Percentiles rank a stretch among this genome's conserved stretches.
These are phyloP conservation scores for Termitomyces sp. DNA, from an alignment of 768 basidiomycete genomes.

Conservation along the genomic window DNA sequence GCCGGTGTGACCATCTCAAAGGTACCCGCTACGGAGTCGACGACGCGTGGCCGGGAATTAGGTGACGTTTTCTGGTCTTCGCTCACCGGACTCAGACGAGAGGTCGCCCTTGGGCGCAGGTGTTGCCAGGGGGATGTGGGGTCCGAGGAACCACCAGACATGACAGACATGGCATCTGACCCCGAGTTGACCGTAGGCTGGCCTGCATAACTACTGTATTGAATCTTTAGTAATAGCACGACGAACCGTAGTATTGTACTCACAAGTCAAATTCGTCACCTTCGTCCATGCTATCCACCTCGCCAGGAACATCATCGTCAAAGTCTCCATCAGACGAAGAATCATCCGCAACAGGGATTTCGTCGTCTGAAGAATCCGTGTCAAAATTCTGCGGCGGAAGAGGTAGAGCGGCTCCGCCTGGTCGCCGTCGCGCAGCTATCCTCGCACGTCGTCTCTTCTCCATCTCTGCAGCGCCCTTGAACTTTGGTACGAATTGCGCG, in stretches of 20 bases:
- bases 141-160: slow-evolving; percentile 57
- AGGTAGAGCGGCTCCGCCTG: slow-evolving; percentile 32
- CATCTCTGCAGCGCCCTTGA: slow-evolving; percentile 87
- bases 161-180: slow-evolving; percentile 61
- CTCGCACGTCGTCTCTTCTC: slow-evolving; percentile 66
- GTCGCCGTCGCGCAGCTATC: slow-evolving; percentile 61
- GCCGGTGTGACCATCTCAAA: slow-evolving; percentile 58
- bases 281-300: slow-evolving; percentile 55
- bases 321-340: slow-evolving; percentile 49
- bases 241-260: slow-evolving; percentile 23
- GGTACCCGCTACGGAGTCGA: slow-evolving; percentile 38
- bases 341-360: slow-evolving; percentile 45
- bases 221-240: background rate
- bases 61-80: slow-evolving; percentile 41
- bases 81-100: slow-evolving; percentile 61
- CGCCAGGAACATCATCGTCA: slow-evolving; percentile 44
- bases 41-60: slow-evolving; percentile 12
- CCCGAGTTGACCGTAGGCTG: slow-evolving; percentile 53
- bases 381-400: slow-evolving; percentile 39
- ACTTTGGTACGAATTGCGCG: slow-evolving; percentile 69
- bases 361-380: slow-evolving; percentile 57
- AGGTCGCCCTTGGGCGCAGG: slow-evolving; percentile 34
- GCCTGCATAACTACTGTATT: slow-evolving; percentile 60
- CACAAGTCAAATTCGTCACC: slow-evolving; percentile 82
- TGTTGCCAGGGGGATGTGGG: slow-evolving; percentile 47